Conservation (phyloP, 257 asterid genomes). For the Solanum acaule region DNA sequence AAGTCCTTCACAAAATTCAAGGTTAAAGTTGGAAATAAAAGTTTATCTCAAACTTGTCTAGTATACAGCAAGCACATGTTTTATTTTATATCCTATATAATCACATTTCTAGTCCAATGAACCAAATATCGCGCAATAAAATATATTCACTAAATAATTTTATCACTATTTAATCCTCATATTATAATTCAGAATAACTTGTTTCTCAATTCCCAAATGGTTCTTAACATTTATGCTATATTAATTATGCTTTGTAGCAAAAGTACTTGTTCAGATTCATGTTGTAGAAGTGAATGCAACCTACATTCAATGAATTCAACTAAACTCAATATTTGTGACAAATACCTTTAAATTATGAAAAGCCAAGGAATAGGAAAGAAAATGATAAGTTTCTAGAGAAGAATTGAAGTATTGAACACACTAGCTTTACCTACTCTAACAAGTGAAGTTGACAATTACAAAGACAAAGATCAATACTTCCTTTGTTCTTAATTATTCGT, state of each 20-base stretch:
- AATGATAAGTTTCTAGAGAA: neutral
- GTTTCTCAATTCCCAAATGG: neutral
- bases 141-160: too few relatives aligned
- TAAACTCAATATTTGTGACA: neutral
- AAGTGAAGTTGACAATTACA: neutral
- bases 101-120: neutral
- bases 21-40: neutral
- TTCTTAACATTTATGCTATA: neutral
- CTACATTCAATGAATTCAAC: neutral
- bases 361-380: neutral
- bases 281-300: neutral
- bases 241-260: neutral
- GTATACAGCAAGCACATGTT: neutral
- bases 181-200: accelerated
- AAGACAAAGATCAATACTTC: neutral
- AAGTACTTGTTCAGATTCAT: neutral
- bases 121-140: neutral
- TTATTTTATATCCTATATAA: too few relatives aligned
- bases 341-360: neutral
- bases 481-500: too few relatives aligned
- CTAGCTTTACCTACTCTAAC: neutral
- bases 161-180: too few relatives aligned
- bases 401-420: neutral
- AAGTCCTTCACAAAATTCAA: neutral
- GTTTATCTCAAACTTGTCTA: too few relatives aligned